Percentiles rank a stretch among this genome's conserved stretches.
Evolutionary conservation across 495 filamentous ascomycete species (phyloP).

Genomic region (Apiosordaria backusii): DNA sequence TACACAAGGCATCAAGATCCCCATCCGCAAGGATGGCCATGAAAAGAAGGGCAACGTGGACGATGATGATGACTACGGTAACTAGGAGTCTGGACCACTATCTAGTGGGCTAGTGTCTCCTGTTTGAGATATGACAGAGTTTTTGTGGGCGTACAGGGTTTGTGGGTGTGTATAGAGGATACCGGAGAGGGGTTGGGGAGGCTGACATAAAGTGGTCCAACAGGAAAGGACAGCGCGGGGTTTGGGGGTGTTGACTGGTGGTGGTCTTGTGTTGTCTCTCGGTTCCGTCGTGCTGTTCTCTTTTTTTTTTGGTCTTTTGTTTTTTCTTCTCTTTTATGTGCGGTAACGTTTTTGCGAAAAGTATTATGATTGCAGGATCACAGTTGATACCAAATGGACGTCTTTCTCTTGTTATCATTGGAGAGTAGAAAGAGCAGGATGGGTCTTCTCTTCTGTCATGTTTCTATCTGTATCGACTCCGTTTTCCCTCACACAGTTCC

Average conservation of each 20-base stretch:
- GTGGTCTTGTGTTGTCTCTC: not conserved
- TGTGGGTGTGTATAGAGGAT: not conserved
- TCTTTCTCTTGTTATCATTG: not conserved
- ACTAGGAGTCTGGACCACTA: not conserved
- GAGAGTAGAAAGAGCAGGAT: not conserved
- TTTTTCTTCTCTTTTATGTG: conserved; percentile 1
- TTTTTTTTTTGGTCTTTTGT: not conserved
- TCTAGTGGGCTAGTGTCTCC: not conserved
- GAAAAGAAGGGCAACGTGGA: conserved; percentile 61
- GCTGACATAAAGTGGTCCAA: not conserved
- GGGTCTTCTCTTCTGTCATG: not conserved
- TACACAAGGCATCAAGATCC: conserved; percentile 93
- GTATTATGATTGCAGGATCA: conserved; percentile 1
- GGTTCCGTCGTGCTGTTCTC: too few species aligned
- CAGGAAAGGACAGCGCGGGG: not conserved
- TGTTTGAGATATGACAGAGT: too few species aligned
- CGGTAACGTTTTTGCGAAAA: not conserved
- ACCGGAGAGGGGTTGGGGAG: too few species aligned
- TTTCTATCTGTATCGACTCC: not conserved
- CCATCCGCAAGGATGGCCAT: conserved; percentile 81
- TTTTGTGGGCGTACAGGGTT: too few species aligned
- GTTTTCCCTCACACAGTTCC: too few species aligned
- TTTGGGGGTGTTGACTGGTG: not conserved
- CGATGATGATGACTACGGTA: conserved; percentile 54
- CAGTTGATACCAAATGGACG: not conserved